Evolutionary conservation across 225 moss, liverwort and hornwort species (phyloP), one percentile per base, ranked within the genome.

Genomic region (Ulota crispa): DNA sequence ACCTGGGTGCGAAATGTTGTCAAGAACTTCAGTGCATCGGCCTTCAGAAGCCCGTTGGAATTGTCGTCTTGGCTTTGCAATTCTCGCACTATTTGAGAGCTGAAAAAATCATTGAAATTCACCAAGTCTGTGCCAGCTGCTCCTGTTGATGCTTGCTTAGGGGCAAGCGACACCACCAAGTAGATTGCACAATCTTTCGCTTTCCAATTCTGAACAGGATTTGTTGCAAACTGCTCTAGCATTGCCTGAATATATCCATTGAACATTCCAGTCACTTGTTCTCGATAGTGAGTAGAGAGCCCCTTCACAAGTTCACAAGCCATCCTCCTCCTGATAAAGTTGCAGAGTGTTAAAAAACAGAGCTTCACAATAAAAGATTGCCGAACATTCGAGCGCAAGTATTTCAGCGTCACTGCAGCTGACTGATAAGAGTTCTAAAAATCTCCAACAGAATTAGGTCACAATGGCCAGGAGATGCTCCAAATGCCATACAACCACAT

Each of bases 231-330:
- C 81, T 99, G 93, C 59, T 92, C 87, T 71, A 99, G 72, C 94
- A 99, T 94, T 34, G 91, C 86, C 63, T 87, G 92, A 26, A 96
- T 90, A 74, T 99, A 99, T 6, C 87, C 91, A 78, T 93, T 89
- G 69, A 99, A 99, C 96, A 96, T 90, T 41, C 85, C 87, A 23
- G 92, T 96, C 69, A 98, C 94, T 87, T 94, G 96, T 54, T 94
- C 99, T 41, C 93, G 86, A 78, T 99, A 96, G 67, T 99, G 91
- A 67, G 85, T 81, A 11, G 96, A 99, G 55, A 99, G 87, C 9
- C 99, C 99, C 83, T 99, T 99, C 47, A 99, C 96, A 53, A 99
- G 93, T 80, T 99, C 99, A 80, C 99, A 99, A 27, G 99, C 94
- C 88, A 94, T 93, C 84, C 99, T 92, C 87, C 99, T 93, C 90